Base-by-base conservation (phyloP, 192 early-diverging fungal genomes). In the Backusella macrospora region DNA sequence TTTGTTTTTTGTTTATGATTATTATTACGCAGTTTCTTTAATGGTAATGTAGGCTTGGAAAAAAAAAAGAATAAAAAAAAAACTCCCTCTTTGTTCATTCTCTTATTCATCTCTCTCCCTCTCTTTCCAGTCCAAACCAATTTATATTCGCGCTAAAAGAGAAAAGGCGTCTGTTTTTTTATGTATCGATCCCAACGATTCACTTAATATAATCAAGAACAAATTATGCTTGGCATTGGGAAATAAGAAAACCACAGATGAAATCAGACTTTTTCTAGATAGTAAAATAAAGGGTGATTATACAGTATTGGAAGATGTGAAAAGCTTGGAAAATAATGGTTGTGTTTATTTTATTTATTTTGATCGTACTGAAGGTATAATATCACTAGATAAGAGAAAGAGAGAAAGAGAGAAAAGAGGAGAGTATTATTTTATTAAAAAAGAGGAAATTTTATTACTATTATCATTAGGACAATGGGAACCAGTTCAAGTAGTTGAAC, bases 401-500 rank as follows among this genome's bases (percentile, higher is more conserved):
- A 62, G 13, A 29, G 2, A 13, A 4, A n/a, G 52, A 55, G 13
- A 26, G 14, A 16, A 12, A 23, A 34, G 29, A 34, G 29, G 0
- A 34, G 29, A 34, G 2, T 34, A 34, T 34, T 34, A 34, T 34
- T 34, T 34, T 34, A 34, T 34, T 34, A 34, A 34, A 34, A 42
- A n/a, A 23, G 21, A n/a, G n/a, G n/a, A n/a, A n/a, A n/a, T n/a
- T 42, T 1, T 46, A 34, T 14, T 47, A 68, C 1, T 21, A 0
- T n/a, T 45, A 9, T 44, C 48, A 26, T 68, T 72, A 72, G 71
- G 71, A 16, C 55, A 72, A 63, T 72, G 71, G 71, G 71, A 72
- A 12, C 18, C 52, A 34, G 59, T 63, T 16, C 26, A 46, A 10
- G 4, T 72, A n/a, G n/a, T 64, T 15, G 62, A 72, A 8, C 71